Base-by-base conservation (phyloP, 805 yeast genomes). In the Candida krabiensis region DNA sequence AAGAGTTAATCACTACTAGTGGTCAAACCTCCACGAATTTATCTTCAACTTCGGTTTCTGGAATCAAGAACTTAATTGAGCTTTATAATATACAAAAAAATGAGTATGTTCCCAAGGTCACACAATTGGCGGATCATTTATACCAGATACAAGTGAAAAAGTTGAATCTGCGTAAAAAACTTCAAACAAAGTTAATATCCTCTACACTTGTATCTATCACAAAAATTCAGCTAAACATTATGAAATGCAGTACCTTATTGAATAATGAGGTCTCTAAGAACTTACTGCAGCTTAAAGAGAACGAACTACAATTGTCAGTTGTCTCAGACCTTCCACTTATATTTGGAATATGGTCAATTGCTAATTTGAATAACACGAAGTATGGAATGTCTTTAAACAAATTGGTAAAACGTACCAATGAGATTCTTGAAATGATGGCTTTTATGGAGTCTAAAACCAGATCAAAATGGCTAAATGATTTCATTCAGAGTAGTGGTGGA, bases 311-410 rank as follows among this genome's bases (percentile, higher is more conserved):
- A 17, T 38, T 63, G 11, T 59, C 63, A 9, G 45, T 55, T 9
- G 77, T 83, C 1, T 68, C 77, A 11, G 93, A 86, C 55, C 54
- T 86, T 19, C 95, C 95, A 0, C 55, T 84, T 9, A 60, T 84
- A 1, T 83, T 84, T 55, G 93, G 93, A 1, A 64, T 83, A n/a
- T 73, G 78, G 58, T 44, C 83, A 3, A 70, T 84, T 32, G 90
- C 85, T 46, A 69, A 65, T 30, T 63, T 82, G 35, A 66, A 87
- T 35, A 75, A 83, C 47, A 62, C 65, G 32, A 76, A 75, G 47
- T 82, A 88, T 85, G 56, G 58, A 3, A 42, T 52, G 34, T 56
- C 64, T 50, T 59, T 55, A 65, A 71, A n/a, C 41, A 74, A 28
- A 62, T 59, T 43, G 38, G 55, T 50, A 12, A 51, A 52, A 22